Conservation (phyloP, 2,329 filamentous ascomycete species). For the Fusarium solani-melongenae region DNA sequence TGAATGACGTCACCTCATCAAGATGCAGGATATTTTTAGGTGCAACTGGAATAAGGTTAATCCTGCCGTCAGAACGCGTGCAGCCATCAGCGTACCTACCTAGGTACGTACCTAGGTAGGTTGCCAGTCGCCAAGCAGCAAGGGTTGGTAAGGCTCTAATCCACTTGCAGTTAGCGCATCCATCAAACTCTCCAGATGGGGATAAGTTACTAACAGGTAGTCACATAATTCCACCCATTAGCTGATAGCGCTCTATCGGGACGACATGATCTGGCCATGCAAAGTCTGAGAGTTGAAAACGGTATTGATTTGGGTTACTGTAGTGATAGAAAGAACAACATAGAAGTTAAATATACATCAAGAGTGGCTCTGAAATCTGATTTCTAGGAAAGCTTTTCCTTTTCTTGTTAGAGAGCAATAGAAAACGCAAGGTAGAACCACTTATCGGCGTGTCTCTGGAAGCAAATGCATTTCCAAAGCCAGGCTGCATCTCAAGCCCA, state of each 20-base stretch:
- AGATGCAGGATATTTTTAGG: background rate
- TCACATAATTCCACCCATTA: accelerated
- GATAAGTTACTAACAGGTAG: background rate
- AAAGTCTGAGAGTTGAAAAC: background rate
- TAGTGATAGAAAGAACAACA: background rate
- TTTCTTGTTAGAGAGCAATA: background rate
- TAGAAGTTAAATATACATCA: background rate
- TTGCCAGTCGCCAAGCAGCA: too few relatives aligned
- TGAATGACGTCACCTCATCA: background rate
- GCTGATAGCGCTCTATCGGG: background rate
- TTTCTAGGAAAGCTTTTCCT: background rate
- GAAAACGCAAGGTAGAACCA: background rate
- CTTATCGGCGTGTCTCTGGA: background rate
- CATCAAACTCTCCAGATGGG: accelerated
- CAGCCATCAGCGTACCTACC: too few relatives aligned
- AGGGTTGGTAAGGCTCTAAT: background rate
- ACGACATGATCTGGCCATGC: accelerated
- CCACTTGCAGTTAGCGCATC: background rate
- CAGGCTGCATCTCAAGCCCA: background rate
- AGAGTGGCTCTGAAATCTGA: background rate
- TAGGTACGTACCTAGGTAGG: too few relatives aligned
- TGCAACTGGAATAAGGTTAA: background rate
- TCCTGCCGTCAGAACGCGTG: background rate
- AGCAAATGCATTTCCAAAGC: background rate
- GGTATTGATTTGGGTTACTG: background rate